Conservation (phyloP, 192 early-diverging fungal species). For the Coemansia sp. region DNA sequence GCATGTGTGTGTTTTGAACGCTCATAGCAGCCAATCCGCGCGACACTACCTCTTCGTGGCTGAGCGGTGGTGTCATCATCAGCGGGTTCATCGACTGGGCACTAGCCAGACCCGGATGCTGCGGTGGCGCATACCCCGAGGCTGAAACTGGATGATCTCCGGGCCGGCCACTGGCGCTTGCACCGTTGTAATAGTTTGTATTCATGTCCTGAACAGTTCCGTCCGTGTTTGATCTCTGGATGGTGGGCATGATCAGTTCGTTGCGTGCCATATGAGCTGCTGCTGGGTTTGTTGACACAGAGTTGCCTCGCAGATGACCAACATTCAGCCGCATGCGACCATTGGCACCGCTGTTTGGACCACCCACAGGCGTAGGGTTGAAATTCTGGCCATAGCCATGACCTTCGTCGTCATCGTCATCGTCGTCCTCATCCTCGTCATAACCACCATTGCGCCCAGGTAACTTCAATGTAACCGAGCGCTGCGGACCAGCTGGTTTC, state of each 20-base stretch:
- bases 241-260: conserved; percentile 40
- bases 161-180: conserved; percentile 3
- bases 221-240: conserved; percentile 36
- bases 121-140: conserved; percentile 4
- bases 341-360: neutral
- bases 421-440: conserved; percentile 10
- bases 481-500: conserved; percentile 23
- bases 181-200: conserved; percentile 13
- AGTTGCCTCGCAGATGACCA: conserved; percentile 22
- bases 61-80: conserved; percentile 46
- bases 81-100: conserved; percentile 19
- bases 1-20: conserved; percentile 23
- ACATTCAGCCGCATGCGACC: conserved; percentile 18
- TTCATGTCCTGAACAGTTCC: conserved; percentile 12
- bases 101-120: conserved; percentile 27
- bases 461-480: conserved; percentile 33
- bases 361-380: conserved; percentile 4
- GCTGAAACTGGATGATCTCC: neutral
- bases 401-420: conserved; percentile 4
- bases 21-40: conserved; percentile 37
- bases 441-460: conserved; percentile 3
- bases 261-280: conserved; percentile 33
- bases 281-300: conserved; percentile 3
- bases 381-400: conserved; percentile 3
- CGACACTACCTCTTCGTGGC: conserved; percentile 36